Evolutionary conservation across 2,329 filamentous ascomycete species (phyloP), one percentile per base, ranked within the genome.

Genomic region (Aspergillus fructus): DNA sequence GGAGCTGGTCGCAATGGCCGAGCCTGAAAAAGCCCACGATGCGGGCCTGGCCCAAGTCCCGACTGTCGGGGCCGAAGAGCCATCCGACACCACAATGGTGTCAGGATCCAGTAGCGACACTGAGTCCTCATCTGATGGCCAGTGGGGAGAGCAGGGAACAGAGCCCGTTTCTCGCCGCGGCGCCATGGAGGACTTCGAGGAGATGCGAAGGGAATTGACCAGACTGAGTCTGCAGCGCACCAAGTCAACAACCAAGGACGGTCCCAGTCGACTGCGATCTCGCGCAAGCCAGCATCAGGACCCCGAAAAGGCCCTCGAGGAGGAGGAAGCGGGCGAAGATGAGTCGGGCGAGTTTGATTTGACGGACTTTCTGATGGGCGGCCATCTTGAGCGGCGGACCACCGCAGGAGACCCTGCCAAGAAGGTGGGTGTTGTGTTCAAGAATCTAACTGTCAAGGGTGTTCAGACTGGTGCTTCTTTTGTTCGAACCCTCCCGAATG

Each of bases 381-480:
- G 89, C 1, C 87, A 89, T 65, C 87, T 92, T 58, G 90, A 92
- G 73, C 90, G 89, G 69, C 82, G 88, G 12, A 84, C 83, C 2
- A 82, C 86, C 30, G 69, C 74, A 4, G 87, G 85, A 5, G 79
- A 81, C 37, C 88, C 89, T 0, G 83, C 87, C 11, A 94, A 93
- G 76, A 89, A 87, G 66, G 84, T 93, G 11, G 90, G 90, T 2
- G 88, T 93, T 1, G 77, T 91, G 1, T 93, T 88, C 79, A 90
- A 88, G 73, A 82, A 90, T 64, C 78, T 93, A 49, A 91, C 85
- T 0, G 90, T 93, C 27, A 87, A 89, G 70, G 90, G 90, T 17
- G 76, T 87, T 7, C 85, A 86, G 42, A 85, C 84, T 12, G 86
- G 85, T 0, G 80, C 88, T 0, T 84, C 84, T 0, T 89, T 89